phyloP scores from a whole-genome alignment of 2,329 filamentous ascomycete species.

The Aspergillus persii region DNA sequence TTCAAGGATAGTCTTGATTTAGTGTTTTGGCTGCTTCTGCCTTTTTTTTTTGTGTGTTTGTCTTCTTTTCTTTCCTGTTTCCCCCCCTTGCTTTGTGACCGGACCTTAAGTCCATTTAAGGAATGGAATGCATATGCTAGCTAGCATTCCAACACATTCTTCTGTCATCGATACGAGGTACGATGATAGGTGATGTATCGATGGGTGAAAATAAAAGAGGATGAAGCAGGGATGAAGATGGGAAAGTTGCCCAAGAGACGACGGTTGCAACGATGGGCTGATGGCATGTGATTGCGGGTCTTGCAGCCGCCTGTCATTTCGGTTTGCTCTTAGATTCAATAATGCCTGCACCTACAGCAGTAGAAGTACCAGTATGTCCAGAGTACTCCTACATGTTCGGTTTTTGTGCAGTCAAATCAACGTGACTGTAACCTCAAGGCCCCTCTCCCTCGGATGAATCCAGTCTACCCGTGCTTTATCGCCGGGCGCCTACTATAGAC shows the following conservation, averaged over 20 bases:
- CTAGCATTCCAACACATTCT: not conserved
- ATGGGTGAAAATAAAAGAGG: not conserved
- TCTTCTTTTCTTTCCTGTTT: not conserved
- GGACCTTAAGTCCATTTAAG: not conserved
- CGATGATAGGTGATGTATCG: too few relatives aligned
- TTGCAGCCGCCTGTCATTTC: constrained; percentile 2
- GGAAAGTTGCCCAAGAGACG: not conserved
- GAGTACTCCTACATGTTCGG: too few relatives aligned
- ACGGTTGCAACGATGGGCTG: not conserved
- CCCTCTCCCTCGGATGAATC: not conserved
- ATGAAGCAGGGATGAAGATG: not conserved
- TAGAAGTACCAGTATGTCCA: too few relatives aligned
- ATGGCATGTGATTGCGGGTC: constrained; percentile 37
- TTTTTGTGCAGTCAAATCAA: not conserved
- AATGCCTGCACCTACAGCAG: too few relatives aligned
- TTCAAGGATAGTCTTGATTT: not conserved
- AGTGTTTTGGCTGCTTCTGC: not conserved
- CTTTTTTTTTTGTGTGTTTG: not conserved
- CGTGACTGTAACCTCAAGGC: not conserved
- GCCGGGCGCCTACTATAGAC: not conserved
- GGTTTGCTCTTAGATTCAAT: too few relatives aligned
- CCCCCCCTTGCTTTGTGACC: not conserved
- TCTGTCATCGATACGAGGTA: not conserved
- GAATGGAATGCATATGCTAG: too few relatives aligned
- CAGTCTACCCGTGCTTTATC: not conserved